Evolutionary conservation across 306 rosid species (phyloP).

Genomic region (Vigna hirtella): DNA sequence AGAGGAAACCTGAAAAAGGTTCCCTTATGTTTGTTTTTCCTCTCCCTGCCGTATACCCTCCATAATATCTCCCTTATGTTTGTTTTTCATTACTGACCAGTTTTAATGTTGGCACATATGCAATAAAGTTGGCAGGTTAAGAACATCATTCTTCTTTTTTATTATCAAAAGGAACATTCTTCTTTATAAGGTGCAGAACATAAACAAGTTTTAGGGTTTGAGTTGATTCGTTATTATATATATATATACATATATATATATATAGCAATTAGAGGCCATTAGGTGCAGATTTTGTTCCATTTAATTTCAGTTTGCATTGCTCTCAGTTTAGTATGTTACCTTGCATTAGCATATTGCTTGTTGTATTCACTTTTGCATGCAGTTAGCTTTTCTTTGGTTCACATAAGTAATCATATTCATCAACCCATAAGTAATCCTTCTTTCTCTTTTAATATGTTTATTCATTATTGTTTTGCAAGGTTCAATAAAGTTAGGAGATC

Average conservation of each 20-base stretch:
- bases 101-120: slow-evolving; percentile 36
- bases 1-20: slow-evolving; percentile 48
- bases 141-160: neutral
- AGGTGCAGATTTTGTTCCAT: no score
- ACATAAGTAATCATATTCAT: no score
- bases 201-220: slow-evolving; percentile 1
- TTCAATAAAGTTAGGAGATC: no score
- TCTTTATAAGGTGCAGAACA: neutral
- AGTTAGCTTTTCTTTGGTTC: no score
- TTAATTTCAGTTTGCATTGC: no score
- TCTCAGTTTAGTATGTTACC: no score
- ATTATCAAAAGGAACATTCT: neutral
- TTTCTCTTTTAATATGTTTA: no score
- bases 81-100: slow-evolving; percentile 40
- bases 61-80: no score
- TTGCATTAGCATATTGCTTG: no score
- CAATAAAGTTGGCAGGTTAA: slow-evolving; percentile 47
- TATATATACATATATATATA: neutral
- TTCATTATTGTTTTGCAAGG: no score
- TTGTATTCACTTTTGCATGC: no score
- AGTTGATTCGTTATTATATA: neutral
- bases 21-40: slow-evolving; percentile 28
- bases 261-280: neutral
- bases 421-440: no score
- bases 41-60: slow-evolving; percentile 36